Base-by-base conservation (phyloP, 495 filamentous ascomycete species). In the Penicillium subrubescens region DNA sequence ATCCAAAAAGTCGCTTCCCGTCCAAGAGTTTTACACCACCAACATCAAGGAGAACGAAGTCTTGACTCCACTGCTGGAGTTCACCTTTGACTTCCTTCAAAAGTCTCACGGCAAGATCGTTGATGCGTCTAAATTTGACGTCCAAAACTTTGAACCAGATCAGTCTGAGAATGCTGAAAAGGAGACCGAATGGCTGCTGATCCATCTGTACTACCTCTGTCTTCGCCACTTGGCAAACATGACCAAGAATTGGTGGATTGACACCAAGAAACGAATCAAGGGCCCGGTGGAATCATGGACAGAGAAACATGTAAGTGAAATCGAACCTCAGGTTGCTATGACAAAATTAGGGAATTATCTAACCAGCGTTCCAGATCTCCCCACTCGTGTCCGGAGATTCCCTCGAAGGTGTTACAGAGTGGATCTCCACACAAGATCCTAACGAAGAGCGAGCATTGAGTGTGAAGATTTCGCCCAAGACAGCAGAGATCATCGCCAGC, bases 241-340 rank as follows among this genome's bases (percentile, higher is more conserved):
- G 27, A 89, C 90, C 59, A 96, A 92, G 75, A 75, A 80, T n/a
- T 98, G 95, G 93, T 95, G 90, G 81, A 84, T 96, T 5, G 88
- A 91, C 61, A 81, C 84, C 54, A 87, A 86, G 59, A 89, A 88
- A 56, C 92, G 94, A 35, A 92, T 89, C 33, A 89, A 88, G 62
- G 84, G 88, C 25, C 86, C 90, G 0, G 86, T 96, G 4, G 88
- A 94, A 70, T 66, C 77, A 0, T 97, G 93, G 90, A 94, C 94
- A 34, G 84, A 90, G 62, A 94, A 88, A 79, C 88, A 87, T 72
- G 82, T 86, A 67, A 75, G 81, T 67, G 10, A n/a, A 56, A 10
- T 10, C 12, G 37, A 46, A 17, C 14, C 3, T 19, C n/a, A 21
- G 21, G 31, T 12, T 46, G 31, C 15, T 12, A n/a, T 19, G 0